Base-by-base conservation (phyloP, 805 yeast species). In the Ogataea minuta region DNA sequence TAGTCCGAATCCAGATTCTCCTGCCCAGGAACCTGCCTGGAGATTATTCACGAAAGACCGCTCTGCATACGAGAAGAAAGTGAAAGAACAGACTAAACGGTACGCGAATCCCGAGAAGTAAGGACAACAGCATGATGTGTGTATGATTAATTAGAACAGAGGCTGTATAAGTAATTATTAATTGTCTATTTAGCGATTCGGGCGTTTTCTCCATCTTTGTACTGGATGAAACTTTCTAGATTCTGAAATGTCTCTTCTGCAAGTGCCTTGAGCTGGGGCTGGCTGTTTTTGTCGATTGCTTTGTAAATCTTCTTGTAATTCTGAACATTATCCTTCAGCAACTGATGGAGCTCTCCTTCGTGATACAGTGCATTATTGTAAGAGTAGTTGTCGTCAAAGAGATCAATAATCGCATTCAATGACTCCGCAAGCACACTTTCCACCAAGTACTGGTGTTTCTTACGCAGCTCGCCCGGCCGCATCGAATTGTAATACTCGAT, bases 11-110 rank as follows among this genome's bases (percentile, higher is more conserved):
- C 95, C 95, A 15, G 81, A 81, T 46, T 89, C 97, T 0, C 99
- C 99, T 2, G 99, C 99, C 0, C 99, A 93, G 65, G 93, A 88
- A 50, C 95, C 95, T 3, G 98, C 99, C 2, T 93, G 90, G 87
- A 82, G 82, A 62, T 87, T 91, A 0, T 90, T 77, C 57, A 75
- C 76, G 13, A 79, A 77, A 57, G 86, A 88, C 59, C 75, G 74
- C 54, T 68, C 70, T 0, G 66, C 74, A 28, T 93, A 93, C 60
- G 87, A 82, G 43, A 77, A 76, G 60, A 83, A 78, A 53, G 95
- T 93, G 20, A 67, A 66, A 48, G 87, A 85, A 48, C 98, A 93
- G 65, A 88, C 93, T 6, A 74, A 76, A 56, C 74, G 71, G 57
- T 91, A 84, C 58, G 74, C 84, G 28, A 64, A 63, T 37, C 54